Percentiles rank a stretch among this genome's conserved stretches.
phyloP scores from a whole-genome alignment of 1,139 yeast species.

The Blastobotrys arbuscula region DNA sequence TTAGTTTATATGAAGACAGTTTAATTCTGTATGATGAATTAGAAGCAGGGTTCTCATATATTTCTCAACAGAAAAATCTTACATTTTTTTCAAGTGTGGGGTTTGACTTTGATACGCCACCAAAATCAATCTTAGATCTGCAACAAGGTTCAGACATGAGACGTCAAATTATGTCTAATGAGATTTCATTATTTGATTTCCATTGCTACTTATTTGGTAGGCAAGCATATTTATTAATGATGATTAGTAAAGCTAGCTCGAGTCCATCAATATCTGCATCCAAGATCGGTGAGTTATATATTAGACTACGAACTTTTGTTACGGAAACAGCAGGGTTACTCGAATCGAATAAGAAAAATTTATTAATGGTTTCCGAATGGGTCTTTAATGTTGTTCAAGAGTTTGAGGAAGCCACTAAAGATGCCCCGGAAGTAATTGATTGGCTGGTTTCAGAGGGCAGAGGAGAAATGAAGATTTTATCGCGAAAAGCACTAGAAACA shows the following conservation, averaged over 20 bases:
- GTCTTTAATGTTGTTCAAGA: constrained; percentile 32
- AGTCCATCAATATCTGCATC: constrained; percentile 37
- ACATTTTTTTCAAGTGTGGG: constrained; percentile 30
- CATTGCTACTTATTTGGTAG: constrained; percentile 39
- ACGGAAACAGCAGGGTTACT: constrained; percentile 37
- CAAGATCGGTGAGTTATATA: constrained; percentile 31
- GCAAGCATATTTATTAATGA: constrained; percentile 35
- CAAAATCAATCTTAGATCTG: constrained; percentile 14
- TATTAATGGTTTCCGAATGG: constrained; percentile 33
- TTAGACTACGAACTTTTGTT: constrained; percentile 37
- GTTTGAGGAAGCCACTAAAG: constrained; percentile 27
- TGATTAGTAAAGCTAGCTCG: constrained; percentile 29
- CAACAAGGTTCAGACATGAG: constrained; percentile 26
- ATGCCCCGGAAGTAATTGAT: constrained; percentile 28
- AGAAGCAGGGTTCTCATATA: constrained; percentile 27
- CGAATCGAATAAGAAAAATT: constrained; percentile 22
- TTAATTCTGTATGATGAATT: constrained; percentile 43
- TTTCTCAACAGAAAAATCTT: constrained; percentile 23
- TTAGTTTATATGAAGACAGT: constrained; percentile 56
- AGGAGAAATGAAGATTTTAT: constrained; percentile 35
- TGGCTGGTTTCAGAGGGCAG: constrained; percentile 35
- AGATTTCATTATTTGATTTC: constrained; percentile 39
- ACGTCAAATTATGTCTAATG: constrained; percentile 36
- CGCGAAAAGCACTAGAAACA: constrained; percentile 34
- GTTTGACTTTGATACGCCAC: constrained; percentile 24